A percentile compares a stretch with the other conserved stretches of the same genome.
phyloP scores from a whole-genome alignment of 192 early-diverging fungal genomes.

The Rhizoclosmatium globosum region DNA sequence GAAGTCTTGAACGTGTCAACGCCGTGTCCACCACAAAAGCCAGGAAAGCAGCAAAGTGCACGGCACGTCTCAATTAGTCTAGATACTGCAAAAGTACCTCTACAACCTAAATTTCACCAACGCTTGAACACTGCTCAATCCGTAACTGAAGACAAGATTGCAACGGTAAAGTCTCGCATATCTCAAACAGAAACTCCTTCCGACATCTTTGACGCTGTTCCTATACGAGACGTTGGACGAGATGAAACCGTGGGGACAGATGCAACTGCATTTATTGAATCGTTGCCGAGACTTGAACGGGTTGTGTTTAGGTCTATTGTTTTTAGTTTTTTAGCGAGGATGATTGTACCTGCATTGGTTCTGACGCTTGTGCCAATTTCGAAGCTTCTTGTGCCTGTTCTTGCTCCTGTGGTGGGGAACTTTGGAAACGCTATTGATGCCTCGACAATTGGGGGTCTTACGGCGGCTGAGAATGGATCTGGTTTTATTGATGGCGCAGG shows the following conservation, averaged over 20 bases:
- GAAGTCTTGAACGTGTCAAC: background rate
- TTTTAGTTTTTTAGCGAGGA: background rate
- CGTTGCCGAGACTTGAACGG: background rate
- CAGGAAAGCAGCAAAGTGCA: background rate
- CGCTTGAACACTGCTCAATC: background rate
- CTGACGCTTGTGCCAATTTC: background rate
- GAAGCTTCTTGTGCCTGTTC: background rate
- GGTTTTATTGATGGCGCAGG: slow-evolving; percentile 9
- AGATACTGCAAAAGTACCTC: background rate
- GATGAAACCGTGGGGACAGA: no score
- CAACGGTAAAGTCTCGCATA: background rate
- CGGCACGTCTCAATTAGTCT: slow-evolving; percentile 7
- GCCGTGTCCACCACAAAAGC: background rate
- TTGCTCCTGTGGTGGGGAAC: slow-evolving; percentile 6
- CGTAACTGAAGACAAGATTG: slow-evolving; percentile 9
- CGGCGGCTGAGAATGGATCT: background rate
- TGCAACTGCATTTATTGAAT: no score
- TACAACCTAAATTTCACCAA: background rate
- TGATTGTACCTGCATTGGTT: background rate
- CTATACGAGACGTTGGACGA: background rate
- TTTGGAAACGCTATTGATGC: slow-evolving; percentile 19
- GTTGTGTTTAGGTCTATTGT: background rate
- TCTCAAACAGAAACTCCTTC: background rate
- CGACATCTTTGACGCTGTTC: background rate
- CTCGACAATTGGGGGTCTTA: background rate